Conservation (phyloP, 2,329 filamentous ascomycete species). For the Myrmaecium sp. region DNA sequence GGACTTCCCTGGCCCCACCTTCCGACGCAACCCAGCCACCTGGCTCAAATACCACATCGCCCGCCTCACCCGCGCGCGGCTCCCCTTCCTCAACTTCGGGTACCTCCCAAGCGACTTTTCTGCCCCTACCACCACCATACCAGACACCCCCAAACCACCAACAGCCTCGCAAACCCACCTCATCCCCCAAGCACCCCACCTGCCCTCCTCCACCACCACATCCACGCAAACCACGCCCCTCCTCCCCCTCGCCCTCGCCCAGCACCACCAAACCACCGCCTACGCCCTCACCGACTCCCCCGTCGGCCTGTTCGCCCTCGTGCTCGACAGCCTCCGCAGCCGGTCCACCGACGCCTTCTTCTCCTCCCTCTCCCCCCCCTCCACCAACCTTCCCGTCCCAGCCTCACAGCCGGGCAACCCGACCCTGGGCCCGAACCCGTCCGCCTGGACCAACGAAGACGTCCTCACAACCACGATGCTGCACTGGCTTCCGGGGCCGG, state of each 20-base stretch:
- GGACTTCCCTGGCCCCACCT: conserved; percentile 32
- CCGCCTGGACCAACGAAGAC: conserved; percentile 26
- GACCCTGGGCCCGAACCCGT: too few relatives aligned
- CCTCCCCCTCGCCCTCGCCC: conserved; percentile 5
- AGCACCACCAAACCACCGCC: conserved; percentile 18
- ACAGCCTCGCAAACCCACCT: conserved; percentile 6
- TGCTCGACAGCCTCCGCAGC: conserved; percentile 17
- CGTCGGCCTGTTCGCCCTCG: conserved; percentile 15
- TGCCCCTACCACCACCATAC: not conserved
- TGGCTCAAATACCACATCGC: conserved; percentile 42
- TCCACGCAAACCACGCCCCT: conserved; percentile 4
- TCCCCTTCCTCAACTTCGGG: conserved; percentile 35
- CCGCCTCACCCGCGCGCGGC: conserved; percentile 16
- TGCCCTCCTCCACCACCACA: conserved; percentile 21
- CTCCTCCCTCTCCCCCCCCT: conserved; percentile 1
- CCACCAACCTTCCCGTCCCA: not conserved
- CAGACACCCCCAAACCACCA: too few relatives aligned
- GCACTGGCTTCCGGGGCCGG: conserved; percentile 50
- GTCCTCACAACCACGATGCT: conserved; percentile 44
- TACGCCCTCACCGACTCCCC: conserved; percentile 23
- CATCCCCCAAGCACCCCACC: conserved; percentile 20
- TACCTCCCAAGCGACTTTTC: conserved; percentile 37
- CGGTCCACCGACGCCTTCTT: conserved; percentile 4
- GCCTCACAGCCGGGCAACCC: not conserved
- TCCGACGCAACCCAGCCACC: conserved; percentile 25